Base-by-base conservation (phyloP, 306 rosid species). In the Vachellia collinsii region DNA sequence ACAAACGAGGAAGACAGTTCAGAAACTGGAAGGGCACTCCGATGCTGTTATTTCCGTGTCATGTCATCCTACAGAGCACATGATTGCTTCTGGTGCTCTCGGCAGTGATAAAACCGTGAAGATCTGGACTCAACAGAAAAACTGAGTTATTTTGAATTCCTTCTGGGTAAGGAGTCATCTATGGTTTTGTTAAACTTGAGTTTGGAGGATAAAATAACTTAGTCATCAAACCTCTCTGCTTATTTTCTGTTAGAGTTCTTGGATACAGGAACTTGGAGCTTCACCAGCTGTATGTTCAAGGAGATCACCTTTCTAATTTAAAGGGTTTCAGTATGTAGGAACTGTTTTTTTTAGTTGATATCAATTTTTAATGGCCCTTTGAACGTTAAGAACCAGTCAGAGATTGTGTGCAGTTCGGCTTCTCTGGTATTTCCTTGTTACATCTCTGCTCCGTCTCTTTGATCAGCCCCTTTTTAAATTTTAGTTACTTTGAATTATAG, bases 81-180 rank as follows among this genome's bases (percentile, higher is more conserved):
- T 91, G 91, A 90, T 94, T 67, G 99, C 97, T 53, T 94, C 99
- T 9, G 99, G 97, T 82, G 91, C 99, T 11, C 95, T 94, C 34
- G 95, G 95, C 79, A 90, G 83, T 85, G 99, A 94, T 87, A 90
- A 89, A 85, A 88, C 97, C 5, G 94, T 94, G 78, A 94, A 86
- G 86, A 93, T 94, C 85, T 94, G 97, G 99, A 89, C 92, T 68
- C 99, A 90, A 77, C 80, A 70, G 71, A 90, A 86, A 77, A 88
- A 85, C 71, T 94, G 81, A 89, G 81, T 77, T 54, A 41, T 59
- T 76, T 38, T 46, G 77, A 54, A 56, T 74, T 62, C 44, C 42
- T 74, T 70, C 44, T 51, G 11, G 29, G 66, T 65, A 66, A 72
- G 38, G 66, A 23, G 68, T 39, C 22, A 58, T 76, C 17, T 29